Conservation (phyloP, 2,329 filamentous ascomycete genomes). For the Colletotrichum melonis region DNA sequence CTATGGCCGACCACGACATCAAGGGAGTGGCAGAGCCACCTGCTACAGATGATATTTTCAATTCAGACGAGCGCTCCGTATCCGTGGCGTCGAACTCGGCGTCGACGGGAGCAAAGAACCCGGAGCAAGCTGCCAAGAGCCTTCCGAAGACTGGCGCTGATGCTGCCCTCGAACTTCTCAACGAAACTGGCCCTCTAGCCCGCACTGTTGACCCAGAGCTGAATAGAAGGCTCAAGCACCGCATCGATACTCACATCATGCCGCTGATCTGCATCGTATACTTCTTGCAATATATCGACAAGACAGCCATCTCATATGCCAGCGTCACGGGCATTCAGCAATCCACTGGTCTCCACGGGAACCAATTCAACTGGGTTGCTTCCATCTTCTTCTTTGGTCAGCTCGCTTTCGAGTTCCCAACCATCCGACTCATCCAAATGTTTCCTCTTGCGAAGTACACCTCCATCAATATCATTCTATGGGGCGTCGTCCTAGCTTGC, state of each 20-base stretch:
- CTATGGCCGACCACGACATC: slow-evolving; percentile 3
- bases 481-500: slow-evolving; percentile 60
- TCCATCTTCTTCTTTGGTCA: slow-evolving; percentile 50
- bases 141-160: slow-evolving; percentile 13
- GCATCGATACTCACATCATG: slow-evolving; percentile 68
- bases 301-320: slow-evolving; percentile 66
- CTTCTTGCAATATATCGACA: slow-evolving; percentile 72
- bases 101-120: background rate
- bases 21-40: background rate
- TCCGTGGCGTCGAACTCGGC: background rate
- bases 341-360: slow-evolving; percentile 55
- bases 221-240: slow-evolving; percentile 56
- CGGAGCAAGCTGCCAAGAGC: background rate
- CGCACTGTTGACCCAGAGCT: slow-evolving; percentile 35
- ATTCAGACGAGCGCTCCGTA: background rate
- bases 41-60: background rate
- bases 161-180: slow-evolving; percentile 22
- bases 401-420: slow-evolving; percentile 51
- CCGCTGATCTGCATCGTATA: slow-evolving; percentile 69
- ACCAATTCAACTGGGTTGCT: slow-evolving; percentile 55
- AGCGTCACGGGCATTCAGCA: slow-evolving; percentile 66
- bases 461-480: slow-evolving; percentile 48
- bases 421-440: slow-evolving; percentile 49
- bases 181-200: slow-evolving; percentile 21
- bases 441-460: slow-evolving; percentile 52